A percentile compares a stretch with the other conserved stretches of the same genome.
phyloP scores from a whole-genome alignment of 257 asterid genomes.

The Paulownia fortunei region DNA sequence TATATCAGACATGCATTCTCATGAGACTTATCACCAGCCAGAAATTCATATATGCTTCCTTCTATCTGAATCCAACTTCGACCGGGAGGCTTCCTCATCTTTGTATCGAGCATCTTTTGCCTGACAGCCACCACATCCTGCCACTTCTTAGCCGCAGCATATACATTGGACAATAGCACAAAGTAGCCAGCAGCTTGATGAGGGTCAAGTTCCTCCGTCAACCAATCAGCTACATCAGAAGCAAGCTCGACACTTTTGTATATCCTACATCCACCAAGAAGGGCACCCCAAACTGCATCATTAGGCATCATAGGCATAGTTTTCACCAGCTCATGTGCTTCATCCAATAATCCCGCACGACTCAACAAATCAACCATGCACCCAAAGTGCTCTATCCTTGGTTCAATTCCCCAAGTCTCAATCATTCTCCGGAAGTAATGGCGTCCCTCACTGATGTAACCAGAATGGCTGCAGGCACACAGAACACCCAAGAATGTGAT shows the following conservation, averaged over 20 bases:
- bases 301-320: constrained; percentile 85
- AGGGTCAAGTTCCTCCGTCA: constrained; percentile 54
- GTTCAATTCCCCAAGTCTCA: constrained; percentile 60
- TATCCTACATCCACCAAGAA: constrained; percentile 81
- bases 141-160: constrained; percentile 74
- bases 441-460: constrained; percentile 65
- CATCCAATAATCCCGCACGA: constrained; percentile 81
- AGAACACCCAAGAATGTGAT: constrained; percentile 73
- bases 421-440: constrained; percentile 58
- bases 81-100: constrained; percentile 66
- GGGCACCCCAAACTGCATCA: constrained; percentile 83
- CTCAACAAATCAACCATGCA: constrained; percentile 89
- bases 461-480: constrained; percentile 85
- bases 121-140: constrained; percentile 61
- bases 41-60: constrained; percentile 50
- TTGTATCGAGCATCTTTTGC: constrained; percentile 52
- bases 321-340: constrained; percentile 61
- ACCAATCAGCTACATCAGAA: constrained; percentile 52
- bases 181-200: constrained; percentile 61
- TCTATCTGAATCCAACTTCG: constrained; percentile 73
- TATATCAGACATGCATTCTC: constrained; percentile 43
- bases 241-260: constrained; percentile 67
- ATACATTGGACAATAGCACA: constrained; percentile 69
- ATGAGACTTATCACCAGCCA: constrained; percentile 59
- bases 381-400: constrained; percentile 72